Percentiles rank a stretch among this genome's conserved stretches.
Evolutionary conservation across 805 yeast genomes (phyloP).

Genomic region (Starmerella riodocensis): DNA sequence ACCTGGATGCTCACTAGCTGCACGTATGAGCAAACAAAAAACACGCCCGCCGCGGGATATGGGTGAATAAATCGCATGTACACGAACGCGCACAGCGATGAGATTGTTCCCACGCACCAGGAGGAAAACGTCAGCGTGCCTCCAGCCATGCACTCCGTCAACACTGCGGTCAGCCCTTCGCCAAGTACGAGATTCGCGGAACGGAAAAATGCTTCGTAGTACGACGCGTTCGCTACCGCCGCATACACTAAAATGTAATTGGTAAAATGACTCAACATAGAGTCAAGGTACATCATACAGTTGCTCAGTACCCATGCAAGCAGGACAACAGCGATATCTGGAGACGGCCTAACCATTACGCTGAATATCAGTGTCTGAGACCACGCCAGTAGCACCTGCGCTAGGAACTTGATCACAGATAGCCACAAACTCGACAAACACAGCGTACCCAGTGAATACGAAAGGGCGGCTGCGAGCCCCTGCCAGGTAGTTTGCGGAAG

Average conservation of each 20-base stretch:
- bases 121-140: conserved; percentile 70
- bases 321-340: conserved; percentile 16
- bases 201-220: conserved; percentile 62
- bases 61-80: conserved; percentile 59
- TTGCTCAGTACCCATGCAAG: conserved; percentile 18
- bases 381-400: conserved; percentile 12
- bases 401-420: conserved; percentile 49
- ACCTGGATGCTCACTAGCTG: conserved; percentile 66
- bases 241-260: conserved; percentile 80
- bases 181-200: conserved; percentile 65
- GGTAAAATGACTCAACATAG: conserved; percentile 76
- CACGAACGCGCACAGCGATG: conserved; percentile 48
- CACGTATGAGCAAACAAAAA: conserved; percentile 48
- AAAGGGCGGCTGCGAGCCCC: conserved; percentile 54
- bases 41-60: conserved; percentile 33
- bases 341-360: conserved; percentile 4
- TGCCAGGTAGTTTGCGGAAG: conserved; percentile 6
- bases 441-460: conserved; percentile 80
- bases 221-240: conserved; percentile 75
- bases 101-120: conserved; percentile 54
- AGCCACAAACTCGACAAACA: conserved; percentile 73
- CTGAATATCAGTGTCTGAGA: conserved; percentile 16
- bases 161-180: conserved; percentile 73
- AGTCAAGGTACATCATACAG: conserved; percentile 50
- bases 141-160: conserved; percentile 71